Conservation (phyloP, 179 eudicot genomes). For the Beta macrorhiza region DNA sequence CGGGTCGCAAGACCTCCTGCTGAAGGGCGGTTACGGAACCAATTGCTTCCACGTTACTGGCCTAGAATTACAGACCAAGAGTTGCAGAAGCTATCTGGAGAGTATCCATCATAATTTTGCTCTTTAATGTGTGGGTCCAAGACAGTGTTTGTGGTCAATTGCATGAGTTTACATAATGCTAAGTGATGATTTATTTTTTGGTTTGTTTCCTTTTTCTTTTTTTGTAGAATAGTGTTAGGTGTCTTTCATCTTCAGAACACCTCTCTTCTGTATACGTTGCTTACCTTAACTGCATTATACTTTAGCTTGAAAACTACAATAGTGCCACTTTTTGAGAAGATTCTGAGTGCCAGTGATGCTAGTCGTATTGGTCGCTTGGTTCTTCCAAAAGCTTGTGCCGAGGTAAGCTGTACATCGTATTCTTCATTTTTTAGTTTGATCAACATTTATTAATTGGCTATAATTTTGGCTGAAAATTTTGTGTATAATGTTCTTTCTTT, state of each 20-base stretch:
- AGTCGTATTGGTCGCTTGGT: constrained; percentile 98
- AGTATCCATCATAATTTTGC: constrained; percentile 62
- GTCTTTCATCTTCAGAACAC: background rate
- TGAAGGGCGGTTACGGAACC: constrained; percentile 83
- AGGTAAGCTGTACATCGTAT: constrained; percentile 54
- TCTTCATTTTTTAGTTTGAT: constrained; percentile 7
- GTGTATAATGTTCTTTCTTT: constrained; percentile 23
- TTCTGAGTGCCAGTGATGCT: constrained; percentile 98
- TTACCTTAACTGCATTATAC: constrained; percentile 48
- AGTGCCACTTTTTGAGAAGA: constrained; percentile 90
- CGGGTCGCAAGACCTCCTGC: constrained; percentile 93
- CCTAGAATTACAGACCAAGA: constrained; percentile 97
- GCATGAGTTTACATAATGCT: background rate
- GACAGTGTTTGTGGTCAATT: background rate
- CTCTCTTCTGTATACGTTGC: constrained; percentile 14
- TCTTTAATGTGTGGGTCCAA: background rate
- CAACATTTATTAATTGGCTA: constrained; percentile 1
- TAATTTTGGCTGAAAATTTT: background rate
- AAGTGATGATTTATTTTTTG: background rate
- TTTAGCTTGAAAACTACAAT: constrained; percentile 86
- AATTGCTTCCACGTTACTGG: constrained; percentile 97
- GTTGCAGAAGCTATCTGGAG: constrained; percentile 92
- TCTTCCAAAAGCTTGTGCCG: constrained; percentile 99
- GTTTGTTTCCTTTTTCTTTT: background rate
- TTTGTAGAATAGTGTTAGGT: background rate